Evolutionary conservation across 2,329 filamentous ascomycete genomes (phyloP).

Genomic region (Talaromyces atroroseus): DNA sequence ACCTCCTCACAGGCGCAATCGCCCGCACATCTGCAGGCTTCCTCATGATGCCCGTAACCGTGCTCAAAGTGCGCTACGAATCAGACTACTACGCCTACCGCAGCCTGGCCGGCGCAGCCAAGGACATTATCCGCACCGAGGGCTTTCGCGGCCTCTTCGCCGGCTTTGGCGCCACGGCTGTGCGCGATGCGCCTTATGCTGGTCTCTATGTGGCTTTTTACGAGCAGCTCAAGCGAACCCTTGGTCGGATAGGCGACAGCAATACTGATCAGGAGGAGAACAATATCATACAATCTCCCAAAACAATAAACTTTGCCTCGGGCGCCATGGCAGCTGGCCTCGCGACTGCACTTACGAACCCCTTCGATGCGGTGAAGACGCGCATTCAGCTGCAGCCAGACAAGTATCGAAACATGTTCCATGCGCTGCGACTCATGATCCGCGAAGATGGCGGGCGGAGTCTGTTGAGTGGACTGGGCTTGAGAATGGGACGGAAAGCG

Average conservation of each 20-base stretch:
- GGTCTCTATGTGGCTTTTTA: conserved; percentile 93
- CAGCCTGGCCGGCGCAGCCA: conserved; percentile 65
- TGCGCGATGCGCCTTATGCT: conserved; percentile 93
- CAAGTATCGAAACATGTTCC: conserved; percentile 75
- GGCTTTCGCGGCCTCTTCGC: conserved; percentile 83
- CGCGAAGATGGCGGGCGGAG: conserved; percentile 72
- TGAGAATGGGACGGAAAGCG: conserved; percentile 87
- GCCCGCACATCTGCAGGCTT: conserved; percentile 84
- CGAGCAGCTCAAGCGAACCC: conserved; percentile 51
- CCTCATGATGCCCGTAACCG: conserved; percentile 89
- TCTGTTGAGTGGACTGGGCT: conserved; percentile 76
- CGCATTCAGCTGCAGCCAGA: conserved; percentile 83
- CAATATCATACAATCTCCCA: conserved; percentile 16
- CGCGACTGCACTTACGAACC: conserved; percentile 87
- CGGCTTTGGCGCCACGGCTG: conserved; percentile 87
- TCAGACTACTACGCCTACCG: conserved; percentile 78
- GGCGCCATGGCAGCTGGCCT: conserved; percentile 73
- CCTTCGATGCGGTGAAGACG: conserved; percentile 95
- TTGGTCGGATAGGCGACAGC: conserved; percentile 20
- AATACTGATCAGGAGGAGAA: neutral
- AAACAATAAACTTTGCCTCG: conserved; percentile 75
- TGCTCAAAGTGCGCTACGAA: conserved; percentile 95
- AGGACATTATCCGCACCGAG: conserved; percentile 67
- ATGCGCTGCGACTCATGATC: conserved; percentile 72
- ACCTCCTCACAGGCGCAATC: conserved; percentile 75